Evolutionary conservation across 768 basidiomycete species (phyloP), one percentile per base, ranked within the genome.

Genomic region (Phanerochaete sordida): DNA sequence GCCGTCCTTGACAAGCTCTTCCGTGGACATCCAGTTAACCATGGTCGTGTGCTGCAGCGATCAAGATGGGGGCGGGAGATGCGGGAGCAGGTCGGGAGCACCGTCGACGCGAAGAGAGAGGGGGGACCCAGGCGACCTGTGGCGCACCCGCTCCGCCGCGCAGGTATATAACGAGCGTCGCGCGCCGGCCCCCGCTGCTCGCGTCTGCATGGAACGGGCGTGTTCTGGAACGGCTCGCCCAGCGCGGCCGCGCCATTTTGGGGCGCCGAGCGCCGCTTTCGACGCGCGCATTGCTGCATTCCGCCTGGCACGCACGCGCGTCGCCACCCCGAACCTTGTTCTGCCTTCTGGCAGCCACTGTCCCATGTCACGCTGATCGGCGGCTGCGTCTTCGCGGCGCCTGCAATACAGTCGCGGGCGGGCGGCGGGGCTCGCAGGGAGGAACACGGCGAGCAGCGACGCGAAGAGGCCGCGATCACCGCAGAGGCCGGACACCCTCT

Each of bases 1-100:
- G 7, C 69, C 62, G 60, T 80, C 78, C 21, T 62, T 70, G 21
- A 68, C 73, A 49, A 79, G 62, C 66, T 78, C 72, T 16, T 65
- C 58, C 24, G 69, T 65, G 6, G 79, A 79, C 47, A 73, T 63
- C 79, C 79, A 81, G 59, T 77, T 60, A 48, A 70, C 70, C 79
- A 80, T 80, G 39, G 58, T 64, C 21, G 24, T 23, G 37, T 8
- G 33, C 44, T 4, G 44, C 39, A n/a, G 39, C 55, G 61, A 24
- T 60, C 51, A 39, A 51, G 35, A 8, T n/a, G 13, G 28, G 21
- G 1, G 48, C 23, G 30, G 11, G 48, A 33, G 46, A 9, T 23
- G 56, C 24, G 28, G 35, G 6, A 37, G 21, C 33, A 63, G 74
- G 46, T 47, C 46, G 46, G 39, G 59, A 55, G 46, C 28, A 21